Base-by-base conservation (phyloP, 305 asterid genomes). In the Fraxinus velutina region DNA sequence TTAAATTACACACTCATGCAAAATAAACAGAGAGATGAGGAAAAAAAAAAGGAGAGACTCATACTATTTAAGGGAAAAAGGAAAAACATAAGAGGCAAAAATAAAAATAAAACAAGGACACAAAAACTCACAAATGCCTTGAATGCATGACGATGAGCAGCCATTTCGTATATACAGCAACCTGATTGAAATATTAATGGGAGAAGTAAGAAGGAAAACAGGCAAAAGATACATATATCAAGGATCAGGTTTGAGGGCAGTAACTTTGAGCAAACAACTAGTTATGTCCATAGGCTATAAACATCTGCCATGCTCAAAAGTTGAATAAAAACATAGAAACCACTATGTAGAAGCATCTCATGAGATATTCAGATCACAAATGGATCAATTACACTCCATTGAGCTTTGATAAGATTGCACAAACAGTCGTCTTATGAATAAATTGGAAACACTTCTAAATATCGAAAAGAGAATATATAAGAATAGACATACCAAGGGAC, bases 101-200 rank as follows among this genome's bases (percentile, higher is more conserved):
- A 71, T 71, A 0, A 30, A 71, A 80, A 83, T 68, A 75, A 52
- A 70, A 55, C 19, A n/a, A 75, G 77, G 82, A 33, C 9, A 17
- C 36, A 15, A 86, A 81, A 84, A 83, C 94, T 92, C 90, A 96
- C 99, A 87, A 94, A 94, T 86, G 99, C 99, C 86, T 96, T 94
- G 87, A 96, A 96, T 2, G 99, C 99, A 60, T 92, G 98, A 36
- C 96, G 97, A 87, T 90, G 97, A 83, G 99, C 99, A 83, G 99
- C 94, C 97, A 96, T 96, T 88, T 96, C 99, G 39, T 96, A 94
- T 92, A 96, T 91, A 81, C 99, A 96, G 91, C 99, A 96, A 81
- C 99, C 99, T 96, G 87, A 75, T 84, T 21, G 84, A 81, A 86
- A 82, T 24, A 82, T 71, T 71, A 71, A 71, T 33, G 44, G 44